These are phyloP conservation scores for Plasmodium gallinaceum DNA, from an alignment of 169 alveolate genomes.

Conservation along the genomic window DNA sequence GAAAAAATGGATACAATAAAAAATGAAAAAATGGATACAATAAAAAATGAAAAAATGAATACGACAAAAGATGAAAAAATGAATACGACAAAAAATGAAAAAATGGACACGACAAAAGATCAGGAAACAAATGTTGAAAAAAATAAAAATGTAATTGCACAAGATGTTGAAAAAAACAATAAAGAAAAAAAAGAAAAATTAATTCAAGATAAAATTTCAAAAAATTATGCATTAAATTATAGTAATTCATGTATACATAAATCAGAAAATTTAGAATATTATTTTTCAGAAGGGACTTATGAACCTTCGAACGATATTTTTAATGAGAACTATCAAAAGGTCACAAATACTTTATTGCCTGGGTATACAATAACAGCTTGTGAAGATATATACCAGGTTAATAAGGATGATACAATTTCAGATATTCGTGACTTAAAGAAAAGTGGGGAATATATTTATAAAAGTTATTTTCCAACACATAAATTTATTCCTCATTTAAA, in stretches of 20 bases:
- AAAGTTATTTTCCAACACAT: slow-evolving; percentile 21
- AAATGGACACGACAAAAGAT: not conserved
- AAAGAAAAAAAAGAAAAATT: not conserved
- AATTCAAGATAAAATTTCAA: not conserved
- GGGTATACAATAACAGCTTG: slow-evolving; percentile 37
- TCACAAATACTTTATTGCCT: slow-evolving; percentile 25
- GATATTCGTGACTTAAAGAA: not conserved
- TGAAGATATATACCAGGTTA: slow-evolving; percentile 7
- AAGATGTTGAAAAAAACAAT: not conserved
- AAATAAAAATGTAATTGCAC: not conserved
- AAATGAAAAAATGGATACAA: slow-evolving; percentile 1
- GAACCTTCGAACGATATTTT: slow-evolving; percentile 33
- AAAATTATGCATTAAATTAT: not conserved
- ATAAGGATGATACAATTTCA: not conserved
- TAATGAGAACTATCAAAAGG: not conserved
- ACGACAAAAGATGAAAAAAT: not conserved
- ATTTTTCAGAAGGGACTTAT: slow-evolving; percentile 42
- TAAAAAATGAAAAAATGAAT: not conserved
- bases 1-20: not conserved
- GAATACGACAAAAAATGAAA: not conserved
- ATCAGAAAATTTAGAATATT: not conserved
- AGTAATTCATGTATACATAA: not conserved
- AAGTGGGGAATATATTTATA: slow-evolving; percentile 18
- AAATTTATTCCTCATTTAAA: slow-evolving; percentile 22
- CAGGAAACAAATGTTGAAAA: not conserved